Base-by-base conservation (phyloP, 2,329 filamentous ascomycete species). In the Capronia epimyces region DNA sequence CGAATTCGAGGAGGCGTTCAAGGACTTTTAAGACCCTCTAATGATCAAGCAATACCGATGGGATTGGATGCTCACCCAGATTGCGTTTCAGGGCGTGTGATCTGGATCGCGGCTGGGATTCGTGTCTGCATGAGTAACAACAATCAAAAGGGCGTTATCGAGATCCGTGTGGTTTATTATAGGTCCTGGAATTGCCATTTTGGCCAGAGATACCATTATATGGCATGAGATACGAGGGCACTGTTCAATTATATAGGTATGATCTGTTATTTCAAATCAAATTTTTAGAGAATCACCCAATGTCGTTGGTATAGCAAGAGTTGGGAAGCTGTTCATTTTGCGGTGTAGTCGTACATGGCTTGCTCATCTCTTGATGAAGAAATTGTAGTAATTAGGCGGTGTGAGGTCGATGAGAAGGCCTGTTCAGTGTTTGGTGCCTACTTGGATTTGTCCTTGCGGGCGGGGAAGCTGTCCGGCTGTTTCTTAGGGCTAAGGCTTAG, bases 1-100 rank as follows among this genome's bases (percentile, higher is more conserved):
- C 55, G 79, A 79, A 64, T 83, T 80, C 64, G 81, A 84, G 49
- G 67, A 72, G 34, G 69, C 74, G 58, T 84, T 84, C 63, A 73
- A 71, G 60, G 81, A 83, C 60, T 84, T 84, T 63, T 83, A 53
- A 34, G 22, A 32, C 43, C 43, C 10, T 6, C 39, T 42, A 42
- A 42, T 25, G 21, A 24, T 24, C 4, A 15, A 24, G 20, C 7
- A 8, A 13, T 20, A n/a, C 20, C 20, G 7, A n/a, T 5, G 21
- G 39, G 32, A 37, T 25, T 22, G 20, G 21, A 15, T 9, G 12
- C 7, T 37, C 16, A 12, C 12, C 5, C 7, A 20, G 15, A 37
- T 37, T 3, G 16, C 34, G 27, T 37, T 8, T 37, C 18, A 8
- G 7, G 34, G 15, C 8, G 13, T 37, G 15, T 8, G 4, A 8